Evolutionary conservation across 495 filamentous ascomycete species (phyloP).

Genomic region (Penicillium angulare): DNA sequence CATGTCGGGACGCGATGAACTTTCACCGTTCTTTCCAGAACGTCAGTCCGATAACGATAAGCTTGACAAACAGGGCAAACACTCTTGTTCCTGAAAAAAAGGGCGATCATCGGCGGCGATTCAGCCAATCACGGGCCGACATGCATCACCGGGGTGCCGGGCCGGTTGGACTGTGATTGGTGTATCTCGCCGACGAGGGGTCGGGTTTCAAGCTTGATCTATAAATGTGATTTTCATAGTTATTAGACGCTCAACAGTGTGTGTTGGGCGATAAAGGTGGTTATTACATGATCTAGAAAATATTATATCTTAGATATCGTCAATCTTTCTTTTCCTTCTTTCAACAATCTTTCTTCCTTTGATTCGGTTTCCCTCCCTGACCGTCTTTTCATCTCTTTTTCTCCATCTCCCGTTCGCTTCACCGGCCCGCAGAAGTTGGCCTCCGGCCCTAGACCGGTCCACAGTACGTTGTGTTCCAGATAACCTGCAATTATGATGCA

Average conservation of each 20-base stretch:
- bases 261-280: constrained; percentile 23
- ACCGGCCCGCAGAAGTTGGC: constrained; percentile 12
- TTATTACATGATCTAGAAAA: constrained; percentile 16
- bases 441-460: constrained; percentile 11
- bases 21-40: constrained; percentile 21
- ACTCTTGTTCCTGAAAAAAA: constrained; percentile 18
- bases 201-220: constrained; percentile 18
- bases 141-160: constrained; percentile 25
- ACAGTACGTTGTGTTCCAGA: constrained; percentile 21
- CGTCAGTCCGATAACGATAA: too few relatives aligned
- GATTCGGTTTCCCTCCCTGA: too few relatives aligned
- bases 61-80: too few relatives aligned
- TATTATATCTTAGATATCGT: constrained; percentile 6
- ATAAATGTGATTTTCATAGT: too few relatives aligned
- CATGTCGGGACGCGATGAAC: too few relatives aligned
- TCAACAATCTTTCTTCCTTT: not conserved
- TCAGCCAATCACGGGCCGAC: constrained; percentile 16
- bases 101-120: constrained; percentile 17
- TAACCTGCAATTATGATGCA: constrained; percentile 2
- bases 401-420: not conserved
- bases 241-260: constrained; percentile 1
- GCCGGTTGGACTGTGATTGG: constrained; percentile 26
- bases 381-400: too few relatives aligned
- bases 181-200: constrained; percentile 15
- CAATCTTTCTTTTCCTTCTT: constrained; percentile 1